Evolutionary conservation across 805 yeast genomes (phyloP), one percentile per base, ranked within the genome.

Genomic region (Nakazawaea pomicola): DNA sequence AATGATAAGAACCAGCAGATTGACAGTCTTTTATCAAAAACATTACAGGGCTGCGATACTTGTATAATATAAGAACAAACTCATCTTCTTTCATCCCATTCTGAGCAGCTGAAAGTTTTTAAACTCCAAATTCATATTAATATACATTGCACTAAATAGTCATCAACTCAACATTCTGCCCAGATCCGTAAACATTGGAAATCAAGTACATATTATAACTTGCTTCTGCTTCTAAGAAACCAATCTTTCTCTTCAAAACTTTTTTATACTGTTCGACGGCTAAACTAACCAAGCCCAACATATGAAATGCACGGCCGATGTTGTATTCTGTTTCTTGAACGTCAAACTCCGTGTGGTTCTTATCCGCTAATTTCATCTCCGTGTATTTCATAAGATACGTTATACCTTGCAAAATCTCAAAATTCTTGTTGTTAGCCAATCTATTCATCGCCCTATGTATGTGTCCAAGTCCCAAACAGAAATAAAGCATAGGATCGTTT

Each of bases 391-490:
- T 60, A 46, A 93, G 56, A 52, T 76, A 89, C 42, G 90, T 78
- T 35, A 93, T 62, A 0, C 96, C 97, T 54, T 93, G 97, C 1
- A 93, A 64, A 17, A 93, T 68, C 55, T 90, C 97, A 44, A 84
- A 70, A 54, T 91, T 96, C 42, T 97, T 76, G 57, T 88, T 86
- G 6, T 80, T 71, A 4, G 95, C 82, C 44, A 86, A 78, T 47
- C 99, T 70, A 60, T 93, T 98, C 80, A 90, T 82, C 0, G 97
- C 84, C 32, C 98, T 72, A 52, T 91, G 96, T 18, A 90, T 65
- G 60, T 89, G 90, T 0, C 90, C 79, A 30, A 93, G 59, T 0
- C 93, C 97, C 33, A 85, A 66, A 28, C 83, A 61, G 20, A 93
- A 67, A 46, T 87, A 72, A 2, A 93, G 66, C 66, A 88, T 75